Conservation (phyloP, 345 rosid species). For the Eutrema yunnanense region DNA sequence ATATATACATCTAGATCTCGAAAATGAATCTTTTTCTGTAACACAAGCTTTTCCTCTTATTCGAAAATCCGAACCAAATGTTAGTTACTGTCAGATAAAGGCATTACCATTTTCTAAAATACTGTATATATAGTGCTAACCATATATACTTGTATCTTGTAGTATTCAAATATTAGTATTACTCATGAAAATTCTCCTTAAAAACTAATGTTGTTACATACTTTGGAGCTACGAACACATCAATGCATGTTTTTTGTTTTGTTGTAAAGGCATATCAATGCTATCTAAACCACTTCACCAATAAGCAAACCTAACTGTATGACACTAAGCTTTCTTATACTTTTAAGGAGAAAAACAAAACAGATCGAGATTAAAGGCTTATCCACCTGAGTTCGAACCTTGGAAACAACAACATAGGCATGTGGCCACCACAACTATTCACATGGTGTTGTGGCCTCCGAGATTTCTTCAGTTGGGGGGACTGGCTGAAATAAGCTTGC, state of each 20-base stretch:
- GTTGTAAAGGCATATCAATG: neutral
- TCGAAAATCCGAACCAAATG: neutral
- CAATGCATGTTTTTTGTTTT: neutral
- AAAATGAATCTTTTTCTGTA: neutral
- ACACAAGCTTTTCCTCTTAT: neutral
- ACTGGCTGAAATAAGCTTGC: too few species aligned
- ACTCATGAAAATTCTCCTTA: too few species aligned
- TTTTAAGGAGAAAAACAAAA: neutral
- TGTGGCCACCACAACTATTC: too few species aligned
- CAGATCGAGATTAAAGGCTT: too few species aligned
- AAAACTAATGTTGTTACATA: neutral
- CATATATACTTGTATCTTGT: neutral
- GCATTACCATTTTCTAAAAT: neutral
- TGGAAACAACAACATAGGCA: too few species aligned
- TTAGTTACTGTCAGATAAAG: neutral
- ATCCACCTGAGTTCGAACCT: too few species aligned
- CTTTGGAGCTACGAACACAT: neutral
- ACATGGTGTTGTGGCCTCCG: too few species aligned
- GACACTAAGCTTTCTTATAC: neutral
- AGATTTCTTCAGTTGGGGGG: too few species aligned
- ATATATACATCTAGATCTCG: slow-evolving; percentile 12
- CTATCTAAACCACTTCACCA: neutral
- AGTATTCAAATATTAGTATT: neutral
- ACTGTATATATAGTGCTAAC: neutral
- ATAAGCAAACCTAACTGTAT: neutral